Evolutionary conservation across 1,139 yeast genomes (phyloP).

Genomic region (Yamadazyma dendronema): DNA sequence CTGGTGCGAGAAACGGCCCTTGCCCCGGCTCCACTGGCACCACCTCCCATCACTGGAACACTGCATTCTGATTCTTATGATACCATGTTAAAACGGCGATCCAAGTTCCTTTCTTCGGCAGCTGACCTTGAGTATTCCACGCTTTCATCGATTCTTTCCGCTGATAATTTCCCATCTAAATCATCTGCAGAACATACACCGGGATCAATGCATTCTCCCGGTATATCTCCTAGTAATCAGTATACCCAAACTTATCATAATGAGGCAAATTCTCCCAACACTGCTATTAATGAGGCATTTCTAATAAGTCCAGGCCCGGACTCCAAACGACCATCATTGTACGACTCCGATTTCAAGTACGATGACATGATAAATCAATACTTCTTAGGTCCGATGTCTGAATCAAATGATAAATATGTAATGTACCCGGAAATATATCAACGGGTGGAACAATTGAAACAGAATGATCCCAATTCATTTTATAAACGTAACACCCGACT

Average conservation of each 20-base stretch:
- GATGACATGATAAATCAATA: conserved; percentile 59
- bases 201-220: conserved; percentile 37
- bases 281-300: conserved; percentile 18
- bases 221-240: conserved; percentile 28
- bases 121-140: conserved; percentile 80
- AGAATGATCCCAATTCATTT: conserved; percentile 40
- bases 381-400: conserved; percentile 45
- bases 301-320: conserved; percentile 5
- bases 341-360: conserved; percentile 19
- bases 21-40: too few species aligned
- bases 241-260: neutral
- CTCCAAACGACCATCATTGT: neutral
- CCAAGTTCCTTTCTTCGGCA: conserved; percentile 66
- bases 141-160: conserved; percentile 68
- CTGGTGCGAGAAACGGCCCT: too few species aligned
- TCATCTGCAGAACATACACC: conserved; percentile 43
- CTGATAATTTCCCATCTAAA: conserved; percentile 36
- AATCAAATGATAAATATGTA: conserved; percentile 29
- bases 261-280: conserved; percentile 15
- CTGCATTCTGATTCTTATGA: too few species aligned
- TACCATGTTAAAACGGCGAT: too few species aligned
- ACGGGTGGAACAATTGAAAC: conserved; percentile 44
- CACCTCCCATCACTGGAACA: too few species aligned
- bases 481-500: conserved; percentile 41
- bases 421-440: conserved; percentile 57